Evolutionary conservation across 1,284 basidiomycete genomes (phyloP), one percentile per base, ranked within the genome.

Genomic region (Ustilago xerochloae): DNA sequence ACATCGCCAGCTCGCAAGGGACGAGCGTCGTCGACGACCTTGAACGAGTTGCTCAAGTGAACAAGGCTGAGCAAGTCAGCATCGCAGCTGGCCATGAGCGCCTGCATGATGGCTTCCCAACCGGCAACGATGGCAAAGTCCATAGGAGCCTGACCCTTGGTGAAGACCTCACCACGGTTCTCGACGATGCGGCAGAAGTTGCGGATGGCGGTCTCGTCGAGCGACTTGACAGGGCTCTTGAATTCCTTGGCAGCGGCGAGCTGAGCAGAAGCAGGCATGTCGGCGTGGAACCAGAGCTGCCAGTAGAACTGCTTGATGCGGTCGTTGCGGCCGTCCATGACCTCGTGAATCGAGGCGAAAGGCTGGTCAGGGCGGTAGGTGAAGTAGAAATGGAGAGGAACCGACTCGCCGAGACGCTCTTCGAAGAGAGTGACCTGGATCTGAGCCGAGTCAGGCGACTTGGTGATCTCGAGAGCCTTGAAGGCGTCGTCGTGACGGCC

Each of bases 121-220:
- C 95, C 94, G 49, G 94, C 92, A 63, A 98, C 95, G 82, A 99
- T 99, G 58, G 94, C 94, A 83, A 97, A 98, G 87, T 99, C 97
- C 93, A 99, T 97, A 0, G 96, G 96, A 51, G 80, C 80, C 62
- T 75, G 70, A 16, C 77, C 80, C 54, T 93, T 89, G 26, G 88
- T 87, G 89, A 96, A 99, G 7, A 89, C 88, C 85, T 95, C 94
- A 49, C 90, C 91, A 81, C 94, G 91, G 85, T 97, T 98, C 43
- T 94, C 95, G 61, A 98, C 90, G 50, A 99, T 91, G 45, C 90
- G 90, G 82, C 95, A 98, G 88, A 99, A 99, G 28, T 89, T 88
- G 85, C 96, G 92, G 30, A 99, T 89, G 55, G 90, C 90, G 33
- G 85, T 81, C 20, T 91, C 89, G 54, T 91, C 88, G 53, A 81